Conservation (phyloP, 208 protist genomes). For the Naegleria gruberi region DNA sequence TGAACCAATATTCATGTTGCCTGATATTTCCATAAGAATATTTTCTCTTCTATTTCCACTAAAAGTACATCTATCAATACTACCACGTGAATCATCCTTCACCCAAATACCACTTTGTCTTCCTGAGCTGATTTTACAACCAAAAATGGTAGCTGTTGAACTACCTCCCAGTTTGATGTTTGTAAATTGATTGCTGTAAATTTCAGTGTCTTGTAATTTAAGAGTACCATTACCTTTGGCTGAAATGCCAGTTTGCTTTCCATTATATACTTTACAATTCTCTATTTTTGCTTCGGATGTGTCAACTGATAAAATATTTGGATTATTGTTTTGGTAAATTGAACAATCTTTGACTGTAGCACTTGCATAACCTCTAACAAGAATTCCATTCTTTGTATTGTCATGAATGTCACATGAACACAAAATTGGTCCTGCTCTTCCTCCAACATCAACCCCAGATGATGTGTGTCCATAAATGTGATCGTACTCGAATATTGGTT, state of each 20-base stretch:
- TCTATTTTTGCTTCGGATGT: background rate
- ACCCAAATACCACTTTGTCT: background rate
- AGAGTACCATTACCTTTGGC: background rate
- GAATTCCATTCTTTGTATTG: background rate
- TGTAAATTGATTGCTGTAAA: background rate
- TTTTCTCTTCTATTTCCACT: background rate
- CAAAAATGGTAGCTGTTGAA: background rate
- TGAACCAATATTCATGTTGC: background rate
- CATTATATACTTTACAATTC: background rate
- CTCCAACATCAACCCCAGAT: background rate
- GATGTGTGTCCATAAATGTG: background rate
- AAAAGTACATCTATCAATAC: background rate
- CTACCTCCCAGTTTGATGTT: background rate
- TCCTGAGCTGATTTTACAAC: background rate
- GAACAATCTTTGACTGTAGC: background rate
- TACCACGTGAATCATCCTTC: background rate
- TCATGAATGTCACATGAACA: background rate
- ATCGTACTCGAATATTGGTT: background rate
- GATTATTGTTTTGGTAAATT: background rate
- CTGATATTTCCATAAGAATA: background rate
- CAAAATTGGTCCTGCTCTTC: background rate
- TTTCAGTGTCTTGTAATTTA: background rate
- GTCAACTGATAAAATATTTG: background rate
- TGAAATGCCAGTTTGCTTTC: background rate
- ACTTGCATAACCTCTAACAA: background rate